Base-by-base conservation (phyloP, 1,284 basidiomycete genomes). In the Ceratobasidium sp. region DNA sequence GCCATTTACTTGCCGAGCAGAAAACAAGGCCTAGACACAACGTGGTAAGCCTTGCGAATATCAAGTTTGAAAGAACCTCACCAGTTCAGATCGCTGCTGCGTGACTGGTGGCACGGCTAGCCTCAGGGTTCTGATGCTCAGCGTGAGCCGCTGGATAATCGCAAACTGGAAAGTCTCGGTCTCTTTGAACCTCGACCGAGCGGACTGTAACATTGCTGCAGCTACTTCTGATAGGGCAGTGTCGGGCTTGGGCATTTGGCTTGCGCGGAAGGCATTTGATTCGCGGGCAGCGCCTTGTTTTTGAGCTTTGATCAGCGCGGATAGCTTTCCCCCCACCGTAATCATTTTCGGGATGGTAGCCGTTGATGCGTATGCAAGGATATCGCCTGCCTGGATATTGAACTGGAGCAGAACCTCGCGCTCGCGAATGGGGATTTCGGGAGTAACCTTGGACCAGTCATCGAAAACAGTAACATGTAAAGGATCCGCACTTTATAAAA, bases 211-310 rank as follows among this genome's bases (percentile, higher is more conserved):
- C 89, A 96, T 94, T 18, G 93, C 94, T 75, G 93, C 91, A 0
- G 95, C 94, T 48, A 96, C 93, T 10, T 93, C 90, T 0, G 94
- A 94, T 3, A 95, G 87, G 4, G 94, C 89, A 82, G 93, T 93
- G 80, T 92, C 91, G 5, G 93, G 92, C 81, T 89, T 91, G 4
- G 92, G 90, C 7, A 88, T 86, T 48, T 89, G 89, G 27, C 90
- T 89, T 18, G 89, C 87, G 27, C 92, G 87, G 87, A 94, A 94
- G 0, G 92, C 89, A 77, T 89, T 87, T 1, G 93, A 92, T 84
- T 92, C 92, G 78, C 91, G 88, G 82, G 91, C 89, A 41, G 93
- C 91, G 46, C 92, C 91, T 82, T 93, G 88, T 79, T 90, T 87
- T 82, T 96, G 95, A 1, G 88, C 87, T 62, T 92, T 90, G 60